Evolutionary conservation across 1,284 basidiomycete species (phyloP).

Genomic region (Tetrapyrgos nigripes): DNA sequence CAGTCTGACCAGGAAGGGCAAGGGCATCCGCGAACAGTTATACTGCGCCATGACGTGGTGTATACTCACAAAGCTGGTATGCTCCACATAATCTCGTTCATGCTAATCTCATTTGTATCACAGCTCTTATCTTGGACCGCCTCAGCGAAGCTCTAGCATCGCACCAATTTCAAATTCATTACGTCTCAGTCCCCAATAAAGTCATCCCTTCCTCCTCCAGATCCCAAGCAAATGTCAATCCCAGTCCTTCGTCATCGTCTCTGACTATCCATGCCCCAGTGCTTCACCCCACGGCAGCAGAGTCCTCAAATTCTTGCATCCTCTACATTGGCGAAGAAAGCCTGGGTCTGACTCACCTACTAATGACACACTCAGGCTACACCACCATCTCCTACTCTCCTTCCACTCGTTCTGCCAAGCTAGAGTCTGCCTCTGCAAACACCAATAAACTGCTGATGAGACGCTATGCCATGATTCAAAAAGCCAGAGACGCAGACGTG

Average conservation of each 20-base stretch:
- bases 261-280: neutral
- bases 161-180: constrained; percentile 22
- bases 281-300: neutral
- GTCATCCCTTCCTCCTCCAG: constrained; percentile 2
- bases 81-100: constrained; percentile 20
- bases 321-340: constrained; percentile 89
- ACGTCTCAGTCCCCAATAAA: constrained; percentile 23
- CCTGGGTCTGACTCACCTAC: constrained; percentile 83
- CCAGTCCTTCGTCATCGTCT: neutral
- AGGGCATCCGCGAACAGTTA: constrained; percentile 32
- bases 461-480: constrained; percentile 88
- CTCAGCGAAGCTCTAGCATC: constrained; percentile 34
- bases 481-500: constrained; percentile 91
- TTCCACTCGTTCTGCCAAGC: constrained; percentile 44
- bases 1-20: constrained; percentile 12
- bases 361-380: constrained; percentile 74
- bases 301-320: constrained; percentile 44
- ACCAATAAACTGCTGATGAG: constrained; percentile 92
- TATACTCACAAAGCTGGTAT: constrained; percentile 77
- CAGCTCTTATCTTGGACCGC: constrained; percentile 45
- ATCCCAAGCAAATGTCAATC: neutral
- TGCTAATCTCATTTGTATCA: neutral
- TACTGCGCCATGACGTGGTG: constrained; percentile 82
- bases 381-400: constrained; percentile 79
- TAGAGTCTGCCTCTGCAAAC: constrained; percentile 67